phyloP scores from a whole-genome alignment of 2,329 filamentous ascomycete genomes.

The Endoconidiophora laricicola region DNA sequence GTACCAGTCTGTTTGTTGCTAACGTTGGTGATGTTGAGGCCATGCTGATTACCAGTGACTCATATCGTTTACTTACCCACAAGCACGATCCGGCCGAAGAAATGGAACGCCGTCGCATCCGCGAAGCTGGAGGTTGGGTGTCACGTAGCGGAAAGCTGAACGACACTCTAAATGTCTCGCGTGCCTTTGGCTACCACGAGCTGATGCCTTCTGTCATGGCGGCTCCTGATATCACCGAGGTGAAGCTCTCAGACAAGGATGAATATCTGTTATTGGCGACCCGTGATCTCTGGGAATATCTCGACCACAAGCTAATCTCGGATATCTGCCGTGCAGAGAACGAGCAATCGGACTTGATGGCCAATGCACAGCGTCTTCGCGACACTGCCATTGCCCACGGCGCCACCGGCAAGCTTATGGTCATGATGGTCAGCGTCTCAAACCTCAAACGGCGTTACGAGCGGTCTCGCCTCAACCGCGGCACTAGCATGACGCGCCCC shows the following conservation, averaged over 20 bases:
- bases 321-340: constrained; percentile 59
- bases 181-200: constrained; percentile 88
- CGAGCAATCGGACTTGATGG: constrained; percentile 81
- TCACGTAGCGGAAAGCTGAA: constrained; percentile 89
- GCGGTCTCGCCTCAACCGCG: constrained; percentile 53
- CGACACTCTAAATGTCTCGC: constrained; percentile 75
- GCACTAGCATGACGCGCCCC: constrained; percentile 72
- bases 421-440: constrained; percentile 91
- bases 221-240: constrained; percentile 64
- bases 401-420: constrained; percentile 89
- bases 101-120: constrained; percentile 69
- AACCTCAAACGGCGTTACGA: constrained; percentile 74
- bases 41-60: constrained; percentile 81
- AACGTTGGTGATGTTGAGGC: constrained; percentile 94
- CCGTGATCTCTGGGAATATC: constrained; percentile 85
- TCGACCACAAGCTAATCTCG: constrained; percentile 76
- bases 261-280: constrained; percentile 89
- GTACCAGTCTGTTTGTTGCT: constrained; percentile 80
- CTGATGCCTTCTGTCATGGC: constrained; percentile 87
- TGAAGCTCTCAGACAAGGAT: constrained; percentile 70
- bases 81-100: constrained; percentile 90
- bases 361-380: constrained; percentile 81
- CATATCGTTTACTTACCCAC: constrained; percentile 65
- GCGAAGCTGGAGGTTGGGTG: constrained; percentile 88
- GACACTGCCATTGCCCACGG: constrained; percentile 94